Percentiles rank a stretch among this genome's conserved stretches.
phyloP scores from a whole-genome alignment of 108 stramenopile genomes.

The Fragilariopsis cylindrus region DNA sequence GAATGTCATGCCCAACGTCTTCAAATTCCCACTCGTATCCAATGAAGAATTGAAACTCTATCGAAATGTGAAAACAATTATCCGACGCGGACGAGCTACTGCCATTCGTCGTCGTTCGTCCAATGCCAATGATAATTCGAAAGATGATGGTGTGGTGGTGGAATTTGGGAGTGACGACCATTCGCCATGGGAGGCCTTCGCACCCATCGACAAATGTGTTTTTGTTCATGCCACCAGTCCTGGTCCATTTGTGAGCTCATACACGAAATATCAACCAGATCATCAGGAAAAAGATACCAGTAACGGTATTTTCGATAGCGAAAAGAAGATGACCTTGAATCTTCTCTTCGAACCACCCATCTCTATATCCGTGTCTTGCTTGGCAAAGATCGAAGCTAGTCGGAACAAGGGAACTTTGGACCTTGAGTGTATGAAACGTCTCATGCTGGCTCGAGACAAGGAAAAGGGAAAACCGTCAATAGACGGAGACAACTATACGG shows the following conservation, averaged over 20 bases:
- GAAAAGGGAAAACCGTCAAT: constrained; percentile 3
- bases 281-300: neutral
- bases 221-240: constrained; percentile 44
- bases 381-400: constrained; percentile 23
- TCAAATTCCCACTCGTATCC: constrained; percentile 24
- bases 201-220: neutral
- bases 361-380: constrained; percentile 24
- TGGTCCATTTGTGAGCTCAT: constrained; percentile 24
- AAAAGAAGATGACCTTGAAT: constrained; percentile 21
- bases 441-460: neutral
- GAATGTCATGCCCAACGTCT: constrained; percentile 17
- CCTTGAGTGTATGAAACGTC: constrained; percentile 11
- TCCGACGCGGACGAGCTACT: constrained; percentile 29
- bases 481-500: constrained; percentile 13
- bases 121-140: neutral
- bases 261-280: neutral
- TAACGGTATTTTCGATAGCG: constrained; percentile 22
- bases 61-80: constrained; percentile 17
- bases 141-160: neutral
- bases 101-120: neutral
- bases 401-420: constrained; percentile 28
- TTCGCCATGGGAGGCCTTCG: neutral
- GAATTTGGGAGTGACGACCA: neutral
- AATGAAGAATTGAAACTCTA: constrained; percentile 24
- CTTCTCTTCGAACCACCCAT: constrained; percentile 29